phyloP scores from a whole-genome alignment of 495 filamentous ascomycete species.

The Podospora australis region DNA sequence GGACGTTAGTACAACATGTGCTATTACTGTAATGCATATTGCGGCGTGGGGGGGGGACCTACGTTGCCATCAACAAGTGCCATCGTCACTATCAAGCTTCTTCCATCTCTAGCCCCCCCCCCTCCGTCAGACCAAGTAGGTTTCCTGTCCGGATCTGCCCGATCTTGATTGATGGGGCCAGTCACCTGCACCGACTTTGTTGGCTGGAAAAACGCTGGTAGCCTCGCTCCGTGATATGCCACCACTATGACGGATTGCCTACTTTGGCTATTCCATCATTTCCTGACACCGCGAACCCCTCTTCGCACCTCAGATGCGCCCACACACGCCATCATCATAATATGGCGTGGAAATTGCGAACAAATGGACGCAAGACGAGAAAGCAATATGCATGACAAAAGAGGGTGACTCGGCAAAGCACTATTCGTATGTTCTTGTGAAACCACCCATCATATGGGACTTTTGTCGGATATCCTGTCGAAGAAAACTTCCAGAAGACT shows the following conservation, averaged over 20 bases:
- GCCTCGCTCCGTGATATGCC: neutral
- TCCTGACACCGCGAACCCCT: neutral
- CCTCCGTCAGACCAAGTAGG: neutral
- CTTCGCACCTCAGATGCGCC: no score
- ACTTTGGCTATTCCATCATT: constrained; percentile 4
- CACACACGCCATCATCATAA: no score
- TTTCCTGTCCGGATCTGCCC: neutral
- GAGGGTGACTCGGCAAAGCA: no score
- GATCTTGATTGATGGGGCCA: neutral
- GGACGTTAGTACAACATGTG: no score
- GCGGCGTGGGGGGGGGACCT: constrained; percentile 7
- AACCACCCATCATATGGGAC: no score
- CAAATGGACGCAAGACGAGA: no score
- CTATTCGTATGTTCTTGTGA: no score
- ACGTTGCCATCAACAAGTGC: no score
- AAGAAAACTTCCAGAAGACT: constrained; percentile 17
- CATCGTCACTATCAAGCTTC: neutral
- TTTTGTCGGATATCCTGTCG: neutral
- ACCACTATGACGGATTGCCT: constrained; percentile 7
- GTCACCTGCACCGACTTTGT: constrained; percentile 1
- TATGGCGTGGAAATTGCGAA: no score
- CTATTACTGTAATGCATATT: no score
- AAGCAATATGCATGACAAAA: no score
- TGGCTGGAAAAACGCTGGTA: neutral
- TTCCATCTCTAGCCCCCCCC: neutral